Percentiles rank a stretch among this genome's conserved stretches.
Evolutionary conservation across 164 flowering plant genomes (phyloP).

Genomic region (Umbilicus rupestris): DNA sequence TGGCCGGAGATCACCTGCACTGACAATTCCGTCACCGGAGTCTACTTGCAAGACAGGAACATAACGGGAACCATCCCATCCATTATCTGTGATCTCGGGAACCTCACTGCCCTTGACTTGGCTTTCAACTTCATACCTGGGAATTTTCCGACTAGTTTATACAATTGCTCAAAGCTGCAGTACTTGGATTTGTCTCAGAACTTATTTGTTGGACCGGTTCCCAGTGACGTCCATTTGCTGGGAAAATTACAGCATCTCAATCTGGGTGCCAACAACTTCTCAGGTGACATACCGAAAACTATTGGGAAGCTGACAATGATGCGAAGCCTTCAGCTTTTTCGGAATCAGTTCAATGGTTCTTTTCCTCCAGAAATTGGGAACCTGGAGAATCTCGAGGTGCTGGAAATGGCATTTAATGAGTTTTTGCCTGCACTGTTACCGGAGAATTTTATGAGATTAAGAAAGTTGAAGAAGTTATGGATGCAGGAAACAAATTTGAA

Average conservation of each 20-base stretch:
- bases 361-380: constrained; percentile 52
- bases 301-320: constrained; percentile 35
- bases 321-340: constrained; percentile 18
- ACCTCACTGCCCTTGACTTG: constrained; percentile 35
- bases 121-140: constrained; percentile 31
- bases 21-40: constrained; percentile 27
- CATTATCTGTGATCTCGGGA: constrained; percentile 41
- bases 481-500: constrained; percentile 27
- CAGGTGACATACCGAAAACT: constrained; percentile 51
- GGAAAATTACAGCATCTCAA: constrained; percentile 27
- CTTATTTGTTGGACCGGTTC: constrained; percentile 48
- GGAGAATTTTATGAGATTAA: constrained; percentile 35
- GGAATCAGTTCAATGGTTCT: constrained; percentile 44
- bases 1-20: constrained; percentile 52
- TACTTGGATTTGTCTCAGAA: constrained; percentile 49
- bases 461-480: constrained; percentile 35
- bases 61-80: constrained; percentile 31
- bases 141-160: constrained; percentile 43
- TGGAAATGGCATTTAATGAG: constrained; percentile 28
- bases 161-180: constrained; percentile 45
- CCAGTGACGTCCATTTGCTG: constrained; percentile 39
- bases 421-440: constrained; percentile 39
- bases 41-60: constrained; percentile 16
- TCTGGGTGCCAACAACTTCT: constrained; percentile 52
- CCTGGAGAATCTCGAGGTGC: constrained; percentile 32